These are phyloP conservation scores for Vairimorpha ceranae DNA, from an alignment of 371 early-diverging fungal genomes.

Conservation along the genomic window DNA sequence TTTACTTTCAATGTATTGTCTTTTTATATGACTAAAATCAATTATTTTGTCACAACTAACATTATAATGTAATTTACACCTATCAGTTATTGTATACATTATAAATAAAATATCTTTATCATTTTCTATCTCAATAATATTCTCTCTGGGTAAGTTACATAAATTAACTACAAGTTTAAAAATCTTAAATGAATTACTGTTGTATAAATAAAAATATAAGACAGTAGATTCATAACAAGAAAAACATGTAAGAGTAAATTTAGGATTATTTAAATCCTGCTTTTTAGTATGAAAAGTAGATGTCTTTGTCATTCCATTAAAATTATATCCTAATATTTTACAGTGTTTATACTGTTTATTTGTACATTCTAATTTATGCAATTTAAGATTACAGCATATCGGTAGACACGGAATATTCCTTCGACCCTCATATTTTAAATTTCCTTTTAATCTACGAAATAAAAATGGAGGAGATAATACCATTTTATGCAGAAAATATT, in stretches of 20 bases:
- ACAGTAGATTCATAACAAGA: not conserved
- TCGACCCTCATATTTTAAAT: not conserved
- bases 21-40: not conserved
- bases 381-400: not conserved
- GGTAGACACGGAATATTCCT: not conserved
- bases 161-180: not conserved
- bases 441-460: not conserved
- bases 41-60: not conserved
- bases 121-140: not conserved
- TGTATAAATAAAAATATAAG: not conserved
- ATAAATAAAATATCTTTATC: not conserved
- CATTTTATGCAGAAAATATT: not conserved
- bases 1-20: not conserved
- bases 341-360: not conserved
- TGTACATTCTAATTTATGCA: not conserved
- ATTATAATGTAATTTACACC: not conserved
- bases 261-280: not conserved
- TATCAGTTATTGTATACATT: not conserved
- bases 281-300: not conserved
- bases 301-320: not conserved
- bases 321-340: not conserved
- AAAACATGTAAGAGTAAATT: not conserved
- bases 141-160: not conserved
- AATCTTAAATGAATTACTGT: not conserved
- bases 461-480: not conserved